phyloP scores from a whole-genome alignment of 352 stramenopile genomes.

The Ochromonadaceae sp. region DNA sequence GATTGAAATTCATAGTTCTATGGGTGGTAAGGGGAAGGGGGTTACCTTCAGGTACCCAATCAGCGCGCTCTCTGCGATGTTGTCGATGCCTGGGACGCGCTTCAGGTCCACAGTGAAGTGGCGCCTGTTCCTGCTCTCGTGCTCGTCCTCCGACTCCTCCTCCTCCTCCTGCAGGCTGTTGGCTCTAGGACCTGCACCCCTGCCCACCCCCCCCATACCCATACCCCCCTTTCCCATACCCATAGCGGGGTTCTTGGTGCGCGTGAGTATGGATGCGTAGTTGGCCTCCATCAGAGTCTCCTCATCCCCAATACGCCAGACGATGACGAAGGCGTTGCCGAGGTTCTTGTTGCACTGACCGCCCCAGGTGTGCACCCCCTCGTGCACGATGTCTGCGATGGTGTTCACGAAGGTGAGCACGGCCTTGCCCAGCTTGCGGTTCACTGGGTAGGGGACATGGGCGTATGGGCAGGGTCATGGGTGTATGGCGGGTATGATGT shows the following conservation, averaged over 20 bases:
- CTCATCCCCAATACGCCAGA: constrained; percentile 86
- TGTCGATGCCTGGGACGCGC: constrained; percentile 21
- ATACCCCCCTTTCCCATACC: no score
- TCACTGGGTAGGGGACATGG: constrained; percentile 42
- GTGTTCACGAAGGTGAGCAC: constrained; percentile 95
- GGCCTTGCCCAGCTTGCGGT: constrained; percentile 72
- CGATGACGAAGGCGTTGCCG: constrained; percentile 76
- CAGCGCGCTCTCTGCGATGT: constrained; percentile 63
- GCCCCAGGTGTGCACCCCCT: constrained; percentile 70
- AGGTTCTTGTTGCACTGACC: constrained; percentile 94
- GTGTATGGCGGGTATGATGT: no score
- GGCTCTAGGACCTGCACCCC: no score
- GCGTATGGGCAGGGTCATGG: background rate
- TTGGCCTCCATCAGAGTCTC: constrained; percentile 8
- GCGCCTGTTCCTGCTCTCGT: no score
- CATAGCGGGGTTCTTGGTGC: no score
- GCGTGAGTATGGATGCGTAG: background rate
- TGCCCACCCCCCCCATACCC: no score
- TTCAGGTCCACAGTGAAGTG: constrained; percentile 10
- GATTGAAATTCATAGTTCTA: no score
- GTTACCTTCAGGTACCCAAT: constrained; percentile 86
- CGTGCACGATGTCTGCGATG: constrained; percentile 84
- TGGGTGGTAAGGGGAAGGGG: no score
- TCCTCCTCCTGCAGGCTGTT: no score
- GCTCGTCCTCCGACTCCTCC: background rate